phyloP scores from a whole-genome alignment of 2,329 filamentous ascomycete genomes.

The Colletotrichum trifolii region DNA sequence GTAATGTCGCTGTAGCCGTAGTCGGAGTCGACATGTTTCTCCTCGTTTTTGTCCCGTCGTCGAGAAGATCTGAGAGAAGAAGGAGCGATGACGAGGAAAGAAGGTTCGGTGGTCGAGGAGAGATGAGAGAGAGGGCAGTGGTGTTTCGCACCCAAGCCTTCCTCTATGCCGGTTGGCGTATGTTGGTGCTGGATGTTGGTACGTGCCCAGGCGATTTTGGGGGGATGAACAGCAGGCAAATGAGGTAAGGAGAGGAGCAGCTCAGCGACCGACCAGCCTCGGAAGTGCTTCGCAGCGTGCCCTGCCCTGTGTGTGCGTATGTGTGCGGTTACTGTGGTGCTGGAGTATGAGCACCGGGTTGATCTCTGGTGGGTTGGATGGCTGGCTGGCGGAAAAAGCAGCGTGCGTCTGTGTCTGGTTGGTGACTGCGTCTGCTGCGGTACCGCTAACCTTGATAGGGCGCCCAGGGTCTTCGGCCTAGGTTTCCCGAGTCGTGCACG shows the following conservation, averaged over 20 bases:
- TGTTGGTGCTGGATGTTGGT: slow-evolving; percentile 31
- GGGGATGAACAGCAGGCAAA: slow-evolving; percentile 15
- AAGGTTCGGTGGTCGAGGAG: slow-evolving; percentile 28
- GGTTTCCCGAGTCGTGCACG: slow-evolving; percentile 31
- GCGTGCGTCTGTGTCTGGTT: slow-evolving; percentile 19
- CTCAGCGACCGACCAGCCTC: neutral
- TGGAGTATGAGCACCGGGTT: slow-evolving; percentile 1
- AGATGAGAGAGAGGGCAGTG: slow-evolving; percentile 28
- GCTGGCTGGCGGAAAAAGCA: slow-evolving; percentile 12
- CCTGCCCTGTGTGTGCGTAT: slow-evolving; percentile 20
- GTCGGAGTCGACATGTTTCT: slow-evolving; percentile 82
- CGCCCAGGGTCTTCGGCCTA: slow-evolving; percentile 25
- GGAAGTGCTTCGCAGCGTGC: slow-evolving; percentile 17
- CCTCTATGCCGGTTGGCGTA: slow-evolving; percentile 28
- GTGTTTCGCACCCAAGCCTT: slow-evolving; percentile 33
- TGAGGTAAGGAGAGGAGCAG: neutral
- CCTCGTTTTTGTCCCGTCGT: slow-evolving; percentile 23
- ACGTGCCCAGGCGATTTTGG: slow-evolving; percentile 29
- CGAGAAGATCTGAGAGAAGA: slow-evolving; percentile 36
- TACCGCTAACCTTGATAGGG: slow-evolving; percentile 28
- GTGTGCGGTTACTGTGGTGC: neutral
- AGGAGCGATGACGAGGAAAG: slow-evolving; percentile 26
- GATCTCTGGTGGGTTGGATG: neutral
- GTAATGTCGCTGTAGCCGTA: slow-evolving; percentile 39
- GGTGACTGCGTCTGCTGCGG: slow-evolving; percentile 26